Percentiles rank a stretch among this genome's conserved stretches.
Conservation (phyloP, 768 basidiomycete genomes). For the Mycena filopes region DNA sequence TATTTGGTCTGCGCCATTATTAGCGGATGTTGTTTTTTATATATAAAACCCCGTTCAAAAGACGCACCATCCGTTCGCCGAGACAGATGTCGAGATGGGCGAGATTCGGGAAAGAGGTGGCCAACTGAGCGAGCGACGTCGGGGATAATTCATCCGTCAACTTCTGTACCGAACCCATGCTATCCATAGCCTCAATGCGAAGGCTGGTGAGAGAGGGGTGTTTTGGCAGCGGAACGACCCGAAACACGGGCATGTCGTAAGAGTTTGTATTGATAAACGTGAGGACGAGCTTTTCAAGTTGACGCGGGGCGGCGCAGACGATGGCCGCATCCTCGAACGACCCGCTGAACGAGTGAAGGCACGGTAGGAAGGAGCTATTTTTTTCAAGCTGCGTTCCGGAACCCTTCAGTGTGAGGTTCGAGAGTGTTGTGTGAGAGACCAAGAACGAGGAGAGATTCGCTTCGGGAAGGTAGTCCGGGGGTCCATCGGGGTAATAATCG, state of each 20-base stretch:
- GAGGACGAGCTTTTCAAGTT: neutral
- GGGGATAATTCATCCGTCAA: neutral
- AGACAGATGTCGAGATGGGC: neutral
- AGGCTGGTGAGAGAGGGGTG: neutral
- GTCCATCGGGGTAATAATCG: neutral
- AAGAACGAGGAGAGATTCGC: neutral
- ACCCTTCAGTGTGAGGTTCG: neutral
- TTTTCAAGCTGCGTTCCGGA: neutral
- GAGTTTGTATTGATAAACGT: neutral
- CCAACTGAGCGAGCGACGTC: neutral
- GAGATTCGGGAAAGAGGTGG: conserved; percentile 12
- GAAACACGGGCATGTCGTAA: neutral
- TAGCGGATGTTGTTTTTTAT: too few species aligned
- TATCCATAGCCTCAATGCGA: neutral
- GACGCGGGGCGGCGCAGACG: neutral
- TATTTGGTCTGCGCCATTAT: neutral
- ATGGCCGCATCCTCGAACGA: neutral
- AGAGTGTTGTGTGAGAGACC: neutral
- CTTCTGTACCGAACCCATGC: neutral
- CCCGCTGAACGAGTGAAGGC: conserved; percentile 9
- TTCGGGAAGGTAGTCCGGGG: neutral
- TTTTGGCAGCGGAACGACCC: neutral
- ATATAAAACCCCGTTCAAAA: neutral
- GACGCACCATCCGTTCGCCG: conserved; percentile 1
- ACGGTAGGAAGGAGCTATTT: neutral